Conservation (phyloP, 1,139 yeast genomes). For the Sugiyamaella grinbergsii region DNA sequence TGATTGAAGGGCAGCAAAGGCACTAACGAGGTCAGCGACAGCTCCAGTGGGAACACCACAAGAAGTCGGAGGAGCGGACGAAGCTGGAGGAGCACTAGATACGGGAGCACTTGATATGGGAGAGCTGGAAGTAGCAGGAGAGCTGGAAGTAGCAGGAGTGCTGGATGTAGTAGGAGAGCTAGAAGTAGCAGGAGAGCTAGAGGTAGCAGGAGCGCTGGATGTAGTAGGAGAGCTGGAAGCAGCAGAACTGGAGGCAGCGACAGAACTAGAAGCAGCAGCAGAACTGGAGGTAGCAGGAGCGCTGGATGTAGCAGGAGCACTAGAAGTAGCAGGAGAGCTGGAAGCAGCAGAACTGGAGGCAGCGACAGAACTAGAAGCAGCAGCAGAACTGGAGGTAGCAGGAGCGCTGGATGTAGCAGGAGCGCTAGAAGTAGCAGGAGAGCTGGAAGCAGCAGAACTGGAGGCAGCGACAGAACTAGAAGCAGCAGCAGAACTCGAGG, state of each 20-base stretch:
- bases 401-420: conserved; percentile 8
- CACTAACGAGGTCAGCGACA: conserved; percentile 12
- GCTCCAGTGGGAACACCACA: conserved; percentile 17
- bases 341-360: conserved; percentile 2
- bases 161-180: conserved; percentile 10
- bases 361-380: conserved; percentile 7
- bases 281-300: background rate
- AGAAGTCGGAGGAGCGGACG: conserved; percentile 11
- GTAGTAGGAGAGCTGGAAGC: conserved; percentile 6
- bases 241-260: background rate
- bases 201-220: conserved; percentile 16
- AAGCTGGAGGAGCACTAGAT: conserved; percentile 4
- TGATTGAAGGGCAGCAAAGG: conserved; percentile 15
- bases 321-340: conserved; percentile 5
- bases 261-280: background rate
- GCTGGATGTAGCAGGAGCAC: conserved; percentile 1
- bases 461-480: conserved; percentile 17
- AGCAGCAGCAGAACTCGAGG: conserved; percentile 4
- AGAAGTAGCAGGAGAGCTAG: conserved; percentile 17
- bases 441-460: background rate
- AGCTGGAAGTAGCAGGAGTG: conserved; percentile 9
- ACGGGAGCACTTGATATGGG: conserved; percentile 3
- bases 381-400: conserved; percentile 5
- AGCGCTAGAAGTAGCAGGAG: conserved; percentile 13
- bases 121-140: conserved; percentile 7